phyloP scores from a whole-genome alignment of 1,284 basidiomycete genomes.

The Violaceomyces palustris region DNA sequence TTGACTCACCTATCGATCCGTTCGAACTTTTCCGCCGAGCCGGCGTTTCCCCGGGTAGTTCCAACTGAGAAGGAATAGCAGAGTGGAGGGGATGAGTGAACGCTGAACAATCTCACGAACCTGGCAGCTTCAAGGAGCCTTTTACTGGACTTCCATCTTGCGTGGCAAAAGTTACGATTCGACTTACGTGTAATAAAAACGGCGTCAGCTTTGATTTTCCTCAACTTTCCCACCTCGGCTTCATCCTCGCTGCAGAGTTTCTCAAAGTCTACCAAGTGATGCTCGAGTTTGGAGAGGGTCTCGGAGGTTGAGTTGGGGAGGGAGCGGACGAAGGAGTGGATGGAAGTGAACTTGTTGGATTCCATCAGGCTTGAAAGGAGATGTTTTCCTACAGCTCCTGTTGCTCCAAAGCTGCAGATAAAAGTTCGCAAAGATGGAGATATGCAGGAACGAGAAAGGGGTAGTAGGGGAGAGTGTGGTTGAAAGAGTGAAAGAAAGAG shows the following conservation, averaged over 20 bases:
- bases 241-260: constrained; percentile 7
- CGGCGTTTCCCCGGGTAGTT: constrained; percentile 55
- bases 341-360: constrained; percentile 53
- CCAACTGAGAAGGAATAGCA: constrained; percentile 13
- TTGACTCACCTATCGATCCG: too few species aligned
- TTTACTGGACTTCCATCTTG: too few species aligned
- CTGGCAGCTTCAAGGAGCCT: too few species aligned
- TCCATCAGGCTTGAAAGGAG: constrained; percentile 22
- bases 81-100: constrained; percentile 3
- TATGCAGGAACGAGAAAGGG: too few species aligned
- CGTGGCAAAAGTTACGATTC: too few species aligned
- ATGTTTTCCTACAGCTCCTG: constrained; percentile 35
- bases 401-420: constrained; percentile 21
- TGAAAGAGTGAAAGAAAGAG: neutral
- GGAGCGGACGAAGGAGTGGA: constrained; percentile 64
- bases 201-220: constrained; percentile 4
- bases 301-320: constrained; percentile 54
- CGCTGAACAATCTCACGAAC: too few species aligned
- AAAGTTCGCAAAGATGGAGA: too few species aligned
- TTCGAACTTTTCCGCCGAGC: constrained; percentile 64
- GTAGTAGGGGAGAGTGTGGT: too few species aligned
- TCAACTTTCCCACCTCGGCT: constrained; percentile 14
- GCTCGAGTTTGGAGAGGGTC: constrained; percentile 3
- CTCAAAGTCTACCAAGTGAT: constrained; percentile 35
- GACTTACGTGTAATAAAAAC: constrained; percentile 32